phyloP scores from a whole-genome alignment of 106 monocot genomes.

The Allium cepa region DNA sequence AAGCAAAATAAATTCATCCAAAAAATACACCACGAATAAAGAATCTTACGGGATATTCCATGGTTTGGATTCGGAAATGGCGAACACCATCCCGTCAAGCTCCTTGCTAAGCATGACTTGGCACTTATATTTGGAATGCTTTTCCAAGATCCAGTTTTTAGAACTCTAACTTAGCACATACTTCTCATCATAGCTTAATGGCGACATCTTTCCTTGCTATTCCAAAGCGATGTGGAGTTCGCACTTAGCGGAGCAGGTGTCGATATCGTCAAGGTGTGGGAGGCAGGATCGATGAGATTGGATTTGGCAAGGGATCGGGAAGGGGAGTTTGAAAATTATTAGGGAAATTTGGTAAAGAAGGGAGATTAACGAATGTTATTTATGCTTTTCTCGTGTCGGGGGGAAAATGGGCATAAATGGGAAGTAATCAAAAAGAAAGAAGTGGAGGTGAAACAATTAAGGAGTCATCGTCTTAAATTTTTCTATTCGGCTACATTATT shows the following conservation, averaged over 20 bases:
- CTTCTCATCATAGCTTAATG: constrained; percentile 66
- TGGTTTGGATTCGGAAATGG: constrained; percentile 74
- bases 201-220: constrained; percentile 73
- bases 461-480: no score
- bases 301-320: constrained; percentile 58
- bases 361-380: no score
- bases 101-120: constrained; percentile 73
- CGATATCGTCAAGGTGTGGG: constrained; percentile 90
- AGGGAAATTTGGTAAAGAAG: no score
- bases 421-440: no score
- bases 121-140: constrained; percentile 72
- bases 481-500: no score
- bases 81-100: constrained; percentile 87
- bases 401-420: no score
- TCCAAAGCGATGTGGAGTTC: constrained; percentile 90
- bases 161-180: constrained; percentile 68
- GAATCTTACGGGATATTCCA: constrained; percentile 89
- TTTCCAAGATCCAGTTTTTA: constrained; percentile 62
- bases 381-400: no score
- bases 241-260: constrained; percentile 89
- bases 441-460: no score
- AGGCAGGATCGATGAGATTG: constrained; percentile 76
- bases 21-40: no score
- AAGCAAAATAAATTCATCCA: no score
- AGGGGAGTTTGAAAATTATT: no score